Percentiles rank a stretch among this genome's conserved stretches.
phyloP scores from a whole-genome alignment of 768 basidiomycete genomes.

The Tylopilus sp. region DNA sequence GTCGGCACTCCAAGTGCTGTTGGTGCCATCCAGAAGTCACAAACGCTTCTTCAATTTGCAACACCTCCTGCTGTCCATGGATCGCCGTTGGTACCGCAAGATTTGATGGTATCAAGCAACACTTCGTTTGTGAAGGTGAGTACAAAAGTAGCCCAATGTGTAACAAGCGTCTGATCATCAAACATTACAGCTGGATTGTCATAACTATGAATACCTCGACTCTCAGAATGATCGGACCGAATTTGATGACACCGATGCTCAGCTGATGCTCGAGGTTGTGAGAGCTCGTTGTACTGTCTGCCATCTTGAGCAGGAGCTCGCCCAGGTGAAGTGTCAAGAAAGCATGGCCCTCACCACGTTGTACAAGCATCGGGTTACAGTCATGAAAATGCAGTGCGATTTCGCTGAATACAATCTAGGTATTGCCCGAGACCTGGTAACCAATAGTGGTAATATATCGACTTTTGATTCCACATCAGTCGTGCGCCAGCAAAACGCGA shows the following conservation, averaged over 20 bases:
- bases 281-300: neutral
- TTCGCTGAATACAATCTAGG: neutral
- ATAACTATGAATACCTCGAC: too few relatives aligned
- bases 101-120: too few relatives aligned
- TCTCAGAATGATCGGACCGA: neutral
- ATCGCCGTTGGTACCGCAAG: neutral
- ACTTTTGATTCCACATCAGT: neutral
- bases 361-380: neutral
- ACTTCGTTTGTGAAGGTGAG: too few relatives aligned
- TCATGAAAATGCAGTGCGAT: neutral
- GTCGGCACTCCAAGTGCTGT: neutral
- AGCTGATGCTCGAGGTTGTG: neutral
- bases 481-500: neutral
- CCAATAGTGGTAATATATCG: too few relatives aligned
- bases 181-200: too few relatives aligned
- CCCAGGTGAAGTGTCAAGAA: neutral
- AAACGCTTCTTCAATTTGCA: neutral
- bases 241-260: neutral
- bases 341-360: neutral
- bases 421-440: neutral
- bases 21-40: neutral
- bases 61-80: neutral
- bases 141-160: too few relatives aligned
- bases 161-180: too few relatives aligned
- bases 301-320: neutral